These are phyloP conservation scores for Aspergillus sojae DNA, from an alignment of 2,329 filamentous ascomycete species.

Conservation along the genomic window DNA sequence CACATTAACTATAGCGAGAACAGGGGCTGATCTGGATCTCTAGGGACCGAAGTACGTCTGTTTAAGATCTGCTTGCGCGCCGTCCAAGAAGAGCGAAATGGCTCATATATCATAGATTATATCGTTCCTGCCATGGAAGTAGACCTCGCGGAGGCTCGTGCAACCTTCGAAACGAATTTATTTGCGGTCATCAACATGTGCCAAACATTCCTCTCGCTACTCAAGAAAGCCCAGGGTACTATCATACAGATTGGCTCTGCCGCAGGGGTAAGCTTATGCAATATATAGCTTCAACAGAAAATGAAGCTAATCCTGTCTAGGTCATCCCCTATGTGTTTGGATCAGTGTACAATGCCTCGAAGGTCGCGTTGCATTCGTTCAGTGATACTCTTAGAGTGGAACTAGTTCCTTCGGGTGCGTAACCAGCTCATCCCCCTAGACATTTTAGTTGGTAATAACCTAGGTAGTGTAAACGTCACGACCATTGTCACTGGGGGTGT, in stretches of 20 bases:
- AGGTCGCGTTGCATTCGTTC: conserved; percentile 62
- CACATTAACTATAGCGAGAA: background rate
- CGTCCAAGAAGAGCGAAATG: background rate
- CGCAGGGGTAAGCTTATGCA: conserved; percentile 32
- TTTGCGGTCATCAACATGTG: conserved; percentile 62
- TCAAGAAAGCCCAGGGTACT: conserved; percentile 50
- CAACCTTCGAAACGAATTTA: conserved; percentile 58
- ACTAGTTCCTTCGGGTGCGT: conserved; percentile 50
- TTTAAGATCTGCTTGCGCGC: background rate
- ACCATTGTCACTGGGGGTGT: conserved; percentile 64
- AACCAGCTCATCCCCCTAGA: background rate
- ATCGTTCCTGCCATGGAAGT: conserved; percentile 61
- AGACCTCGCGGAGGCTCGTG: conserved; percentile 50
- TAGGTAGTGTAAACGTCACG: conserved; percentile 51
- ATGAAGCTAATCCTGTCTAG: conserved; percentile 21
- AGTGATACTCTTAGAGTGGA: conserved; percentile 62
- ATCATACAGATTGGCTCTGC: conserved; percentile 51
- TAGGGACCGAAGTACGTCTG: conserved; percentile 35
- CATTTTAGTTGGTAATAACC: conserved; percentile 1
- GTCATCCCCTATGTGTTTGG: conserved; percentile 49
- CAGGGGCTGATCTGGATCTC: conserved; percentile 11
- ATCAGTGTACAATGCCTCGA: conserved; percentile 60
- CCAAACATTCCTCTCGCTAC: conserved; percentile 57
- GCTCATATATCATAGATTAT: conserved; percentile 46
- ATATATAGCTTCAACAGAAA: background rate